A percentile compares a stretch with the other conserved stretches of the same genome.
These are phyloP conservation scores for Dispira parvispora DNA, from an alignment of 192 early-diverging fungal genomes.

Conservation along the genomic window DNA sequence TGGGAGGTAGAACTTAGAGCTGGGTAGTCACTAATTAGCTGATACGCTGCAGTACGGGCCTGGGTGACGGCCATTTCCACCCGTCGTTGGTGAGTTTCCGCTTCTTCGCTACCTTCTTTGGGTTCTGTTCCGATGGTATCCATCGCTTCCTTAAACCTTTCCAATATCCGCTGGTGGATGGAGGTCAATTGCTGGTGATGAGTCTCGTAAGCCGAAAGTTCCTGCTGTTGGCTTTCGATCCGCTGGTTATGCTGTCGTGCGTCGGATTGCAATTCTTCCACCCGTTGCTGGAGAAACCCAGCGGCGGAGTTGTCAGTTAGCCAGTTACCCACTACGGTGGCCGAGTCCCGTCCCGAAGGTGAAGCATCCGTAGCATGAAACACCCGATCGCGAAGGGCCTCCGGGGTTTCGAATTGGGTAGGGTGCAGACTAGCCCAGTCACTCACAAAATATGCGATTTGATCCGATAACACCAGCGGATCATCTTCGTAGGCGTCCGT, in stretches of 20 bases:
- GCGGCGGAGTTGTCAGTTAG: not conserved
- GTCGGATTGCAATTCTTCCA: not conserved
- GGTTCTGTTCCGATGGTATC: not conserved
- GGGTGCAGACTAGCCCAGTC: not conserved
- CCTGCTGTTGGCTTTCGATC: not conserved
- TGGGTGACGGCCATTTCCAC: not conserved
- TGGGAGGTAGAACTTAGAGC: not conserved
- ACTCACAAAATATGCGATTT: not conserved
- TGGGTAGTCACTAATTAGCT: not conserved
- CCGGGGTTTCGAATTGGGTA: not conserved
- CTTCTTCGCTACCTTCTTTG: not conserved
- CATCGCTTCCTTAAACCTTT: not conserved
- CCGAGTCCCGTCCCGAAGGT: not conserved
- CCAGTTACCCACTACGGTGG: not conserved
- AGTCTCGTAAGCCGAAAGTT: not conserved
- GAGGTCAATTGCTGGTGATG: not conserved
- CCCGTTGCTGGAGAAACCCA: not conserved
- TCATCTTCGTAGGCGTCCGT: not conserved
- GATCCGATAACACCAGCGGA: not conserved
- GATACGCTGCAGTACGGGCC: not conserved
- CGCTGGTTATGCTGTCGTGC: not conserved
- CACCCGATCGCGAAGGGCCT: not conserved
- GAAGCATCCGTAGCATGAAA: not conserved
- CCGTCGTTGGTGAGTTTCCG: not conserved
- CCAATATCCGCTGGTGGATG: not conserved